phyloP scores from a whole-genome alignment of 164 flowering plant species.

The Vitis cinerea region DNA sequence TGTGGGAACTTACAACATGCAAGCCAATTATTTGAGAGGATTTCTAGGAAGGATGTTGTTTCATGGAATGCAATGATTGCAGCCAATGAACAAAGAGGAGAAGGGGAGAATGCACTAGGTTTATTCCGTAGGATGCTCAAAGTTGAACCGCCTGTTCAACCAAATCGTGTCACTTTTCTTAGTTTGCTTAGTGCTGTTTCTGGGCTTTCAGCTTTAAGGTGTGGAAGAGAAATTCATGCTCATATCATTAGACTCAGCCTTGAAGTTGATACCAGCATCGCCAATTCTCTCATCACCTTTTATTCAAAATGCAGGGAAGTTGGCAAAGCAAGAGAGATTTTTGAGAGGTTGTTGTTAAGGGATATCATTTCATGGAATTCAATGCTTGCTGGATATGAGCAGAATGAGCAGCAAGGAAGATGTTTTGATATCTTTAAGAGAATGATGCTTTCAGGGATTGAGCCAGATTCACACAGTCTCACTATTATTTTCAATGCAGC shows the following conservation, averaged over 20 bases:
- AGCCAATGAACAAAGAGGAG: slow-evolving; percentile 28
- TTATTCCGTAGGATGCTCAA: slow-evolving; percentile 24
- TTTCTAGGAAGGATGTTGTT: slow-evolving; percentile 25
- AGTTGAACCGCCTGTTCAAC: slow-evolving; percentile 10
- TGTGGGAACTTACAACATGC: slow-evolving; percentile 27
- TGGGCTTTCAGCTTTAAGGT: slow-evolving; percentile 19
- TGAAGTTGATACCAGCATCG: slow-evolving; percentile 22
- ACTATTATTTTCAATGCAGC: slow-evolving; percentile 27
- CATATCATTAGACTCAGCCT: slow-evolving; percentile 22
- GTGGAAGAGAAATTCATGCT: slow-evolving; percentile 33
- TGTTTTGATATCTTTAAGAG: slow-evolving; percentile 24
- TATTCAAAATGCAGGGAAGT: slow-evolving; percentile 32
- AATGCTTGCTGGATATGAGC: slow-evolving; percentile 31
- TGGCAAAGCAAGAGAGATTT: slow-evolving; percentile 19
- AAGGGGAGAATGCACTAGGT: slow-evolving; percentile 18
- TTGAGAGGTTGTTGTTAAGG: slow-evolving; percentile 17
- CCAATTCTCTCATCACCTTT: slow-evolving; percentile 36
- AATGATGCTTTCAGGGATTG: slow-evolving; percentile 24
- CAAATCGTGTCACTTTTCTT: slow-evolving; percentile 33
- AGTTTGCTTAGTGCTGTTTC: slow-evolving; percentile 32
- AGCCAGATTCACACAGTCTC: slow-evolving; percentile 29
- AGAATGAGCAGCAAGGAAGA: slow-evolving; percentile 20
- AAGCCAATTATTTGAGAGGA: slow-evolving; percentile 21
- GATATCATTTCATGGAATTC: slow-evolving; percentile 40
- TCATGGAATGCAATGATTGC: slow-evolving; percentile 40